Evolutionary conservation across 2,329 filamentous ascomycete genomes (phyloP), one percentile per base, ranked within the genome.

Genomic region (Leptographium galeiforme): DNA sequence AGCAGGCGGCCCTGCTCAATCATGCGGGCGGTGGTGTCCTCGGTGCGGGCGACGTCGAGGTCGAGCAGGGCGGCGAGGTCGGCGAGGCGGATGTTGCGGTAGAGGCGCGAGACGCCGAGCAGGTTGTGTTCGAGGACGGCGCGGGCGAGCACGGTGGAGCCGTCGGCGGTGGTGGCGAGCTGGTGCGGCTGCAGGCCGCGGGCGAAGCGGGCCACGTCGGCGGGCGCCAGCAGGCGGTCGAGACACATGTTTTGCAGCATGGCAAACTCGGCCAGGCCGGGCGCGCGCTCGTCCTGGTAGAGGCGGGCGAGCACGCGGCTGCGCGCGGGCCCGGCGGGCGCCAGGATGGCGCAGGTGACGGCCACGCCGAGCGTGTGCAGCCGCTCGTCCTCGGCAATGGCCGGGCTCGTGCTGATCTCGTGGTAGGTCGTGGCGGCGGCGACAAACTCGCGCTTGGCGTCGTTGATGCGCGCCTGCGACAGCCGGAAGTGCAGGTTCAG

Each of bases 241-340:
- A 97, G 76, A 67, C 95, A 95, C 81, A 98, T 97, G 74, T 97
- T 97, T 72, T 97, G 93, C 14, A 98, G 73, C 52, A 98, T 96
- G 49, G 81, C 75, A 64, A 86, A 91, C 69, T 97, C 79, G 2
- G 93, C 78, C 50, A 50, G 48, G 18, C 38, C 79, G 4, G 75
- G 73, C 0, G 87, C 78, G 34, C 93, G 81, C 59, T 97, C 93
- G 67, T 98, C 93, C 68, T 95, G 95, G 77, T 95, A 95, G 14
- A 98, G 73, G 52, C 86, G 83, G 6, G 82, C 88, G 18, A 98
- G 77, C 45, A 84, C 82, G 48, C 87, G 81, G 57, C 85, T 89
- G 52, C 93, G 82, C 63, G 84, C 76, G 0, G 93, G 93, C 0
- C 93, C 93, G 0, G 93, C 93, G 2, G 91, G 91, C 0, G 90